Evolutionary conservation across 1,284 basidiomycete species (phyloP), one percentile per base, ranked within the genome.

Genomic region (Ceratobasidium theobromae): DNA sequence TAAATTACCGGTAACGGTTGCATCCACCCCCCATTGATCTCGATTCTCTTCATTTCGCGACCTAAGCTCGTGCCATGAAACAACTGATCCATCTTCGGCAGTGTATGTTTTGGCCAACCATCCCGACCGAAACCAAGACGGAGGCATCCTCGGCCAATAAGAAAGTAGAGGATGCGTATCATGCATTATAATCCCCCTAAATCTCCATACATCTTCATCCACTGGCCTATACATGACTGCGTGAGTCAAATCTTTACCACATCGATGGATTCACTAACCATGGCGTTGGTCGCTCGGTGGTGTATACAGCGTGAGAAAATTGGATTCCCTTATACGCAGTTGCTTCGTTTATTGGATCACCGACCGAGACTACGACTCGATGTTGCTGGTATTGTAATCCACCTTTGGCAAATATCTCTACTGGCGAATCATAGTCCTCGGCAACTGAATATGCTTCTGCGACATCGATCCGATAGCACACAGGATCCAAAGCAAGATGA

Each of bases 161-260:
- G 52, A 53, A 33, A 53, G 33, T 12, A 53, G n/a, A 5, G 52
- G 52, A 38, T 53, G 52, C 12, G 52, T 53, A 35, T 53, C 52
- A 25, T 53, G 52, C 52, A 53, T 53, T 16, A 53, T 25, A 5
- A 53, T 33, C 16, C 21, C 32, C 16, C 32, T 38, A 33, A 33
- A 53, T 4, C 52, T 14, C 52, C 52, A 53, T 1, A 9, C 32
- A 21, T 53, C 52, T 33, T 53, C 52, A 11, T 52, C 49, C 6
- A 52, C 49, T 27, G 49, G 49, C 49, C 49, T 52, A 16, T 4
- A 9, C 12, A 28, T 27, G 12, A 11, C n/a, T 52, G n/a, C 21
- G 49, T 28, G 8, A n/a, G 4, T 52, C 14, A 43, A n/a, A 14
- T 4, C 16, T 5, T 5, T n/a, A 4, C 40, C 40, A 16, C 4